Evolutionary conservation across 805 yeast species (phyloP).

Genomic region (Metahyphopichia silvanorum): DNA sequence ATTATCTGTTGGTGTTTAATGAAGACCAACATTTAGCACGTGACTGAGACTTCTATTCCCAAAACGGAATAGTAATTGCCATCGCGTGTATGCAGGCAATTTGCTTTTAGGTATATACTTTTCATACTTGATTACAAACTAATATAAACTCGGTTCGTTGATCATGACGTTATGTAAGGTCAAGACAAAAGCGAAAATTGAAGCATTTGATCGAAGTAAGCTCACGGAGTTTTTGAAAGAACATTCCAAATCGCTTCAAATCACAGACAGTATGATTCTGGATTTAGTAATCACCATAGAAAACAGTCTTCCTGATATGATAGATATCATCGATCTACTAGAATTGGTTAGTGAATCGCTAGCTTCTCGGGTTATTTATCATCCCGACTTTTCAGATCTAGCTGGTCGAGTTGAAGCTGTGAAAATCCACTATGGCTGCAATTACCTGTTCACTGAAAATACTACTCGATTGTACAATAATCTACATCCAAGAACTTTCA

Average conservation of each 20-base stretch:
- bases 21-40: no score
- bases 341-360: slow-evolving; percentile 30
- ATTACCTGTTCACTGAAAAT: slow-evolving; percentile 21
- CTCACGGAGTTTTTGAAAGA: not conserved
- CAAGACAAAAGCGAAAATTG: no score
- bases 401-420: slow-evolving; percentile 37
- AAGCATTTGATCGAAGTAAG: not conserved
- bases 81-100: no score
- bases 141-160: no score
- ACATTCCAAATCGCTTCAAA: not conserved
- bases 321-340: slow-evolving; percentile 16
- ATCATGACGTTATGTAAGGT: no score
- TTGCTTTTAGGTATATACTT: no score
- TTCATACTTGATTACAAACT: no score
- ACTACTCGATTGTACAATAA: slow-evolving; percentile 12
- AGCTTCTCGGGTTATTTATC: slow-evolving; percentile 29
- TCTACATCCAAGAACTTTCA: slow-evolving; percentile 7
- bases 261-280: not conserved
- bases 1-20: no score
- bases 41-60: no score
- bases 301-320: slow-evolving; percentile 16
- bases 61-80: no score
- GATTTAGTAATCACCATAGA: not conserved
- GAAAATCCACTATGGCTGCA: slow-evolving; percentile 19
- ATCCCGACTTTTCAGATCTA: slow-evolving; percentile 32